A percentile compares a stretch with the other conserved stretches of the same genome.
Conservation (phyloP, 129 eudicot genomes). For the Flaveria brownii region DNA sequence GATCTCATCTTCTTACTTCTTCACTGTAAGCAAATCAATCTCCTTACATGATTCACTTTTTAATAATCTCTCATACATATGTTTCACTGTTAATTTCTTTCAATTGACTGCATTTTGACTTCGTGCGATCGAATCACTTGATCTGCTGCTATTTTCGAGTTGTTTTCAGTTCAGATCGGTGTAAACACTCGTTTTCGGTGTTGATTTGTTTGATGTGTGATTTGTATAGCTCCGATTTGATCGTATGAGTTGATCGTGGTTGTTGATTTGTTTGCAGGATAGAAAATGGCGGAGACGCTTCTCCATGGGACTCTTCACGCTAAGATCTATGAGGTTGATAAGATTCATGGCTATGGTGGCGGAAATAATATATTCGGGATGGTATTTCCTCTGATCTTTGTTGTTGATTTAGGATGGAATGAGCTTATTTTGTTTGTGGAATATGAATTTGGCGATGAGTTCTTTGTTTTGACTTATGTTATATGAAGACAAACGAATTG, state of each 20-base stretch:
- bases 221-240: slow-evolving; percentile 19
- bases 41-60: not conserved
- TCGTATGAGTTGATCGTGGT: slow-evolving; percentile 10
- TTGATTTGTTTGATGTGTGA: not conserved
- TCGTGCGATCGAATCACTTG: slow-evolving; percentile 18
- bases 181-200: not conserved
- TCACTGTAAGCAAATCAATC: slow-evolving; percentile 15
- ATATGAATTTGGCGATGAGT: not conserved
- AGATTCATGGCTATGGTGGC: slow-evolving; percentile 41
- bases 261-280: slow-evolving; percentile 28
- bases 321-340: slow-evolving; percentile 67
- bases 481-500: too few species aligned
- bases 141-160: slow-evolving; percentile 8
- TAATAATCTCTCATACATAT: not conserved
- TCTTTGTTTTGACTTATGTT: not conserved
- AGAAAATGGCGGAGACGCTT: slow-evolving; percentile 48
- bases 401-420: not conserved
- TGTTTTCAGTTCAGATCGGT: slow-evolving; percentile 1
- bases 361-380: slow-evolving; percentile 41
- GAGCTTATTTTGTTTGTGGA: not conserved
- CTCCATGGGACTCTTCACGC: slow-evolving; percentile 81
- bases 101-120: not conserved
- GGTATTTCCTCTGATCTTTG: slow-evolving; percentile 34
- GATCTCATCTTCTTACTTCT: slow-evolving; percentile 14
- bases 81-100: not conserved